Percentiles rank a stretch among this genome's conserved stretches.
These are phyloP conservation scores for Amphicarpaea edgeworthii DNA, from an alignment of 306 rosid species.

Conservation along the genomic window DNA sequence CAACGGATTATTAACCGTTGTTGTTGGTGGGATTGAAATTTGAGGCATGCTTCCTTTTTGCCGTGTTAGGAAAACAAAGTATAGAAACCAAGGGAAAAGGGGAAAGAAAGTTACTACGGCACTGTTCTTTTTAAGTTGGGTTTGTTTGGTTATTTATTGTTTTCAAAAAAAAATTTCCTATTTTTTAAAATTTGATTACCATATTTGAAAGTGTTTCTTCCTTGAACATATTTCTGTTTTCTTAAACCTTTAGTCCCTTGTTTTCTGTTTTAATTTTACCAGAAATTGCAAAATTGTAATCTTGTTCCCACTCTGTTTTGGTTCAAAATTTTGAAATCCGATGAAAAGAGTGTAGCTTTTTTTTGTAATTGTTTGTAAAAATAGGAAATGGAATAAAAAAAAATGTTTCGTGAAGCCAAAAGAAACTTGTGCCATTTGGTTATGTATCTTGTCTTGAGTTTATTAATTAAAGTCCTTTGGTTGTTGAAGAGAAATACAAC, in stretches of 20 bases:
- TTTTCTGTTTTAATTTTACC: not conserved
- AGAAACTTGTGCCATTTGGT: conserved; percentile 3
- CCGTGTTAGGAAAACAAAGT: conserved; percentile 33
- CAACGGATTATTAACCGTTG: not conserved
- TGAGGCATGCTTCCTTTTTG: not conserved
- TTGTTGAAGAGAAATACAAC: conserved; percentile 23
- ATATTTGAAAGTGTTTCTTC: not conserved
- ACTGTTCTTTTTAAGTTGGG: not conserved
- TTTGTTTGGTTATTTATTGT: not conserved
- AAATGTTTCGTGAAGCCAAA: not conserved
- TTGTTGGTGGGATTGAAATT: conserved; percentile 3
- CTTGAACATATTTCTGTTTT: not conserved
- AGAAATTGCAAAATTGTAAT: not conserved
- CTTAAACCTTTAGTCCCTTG: not conserved
- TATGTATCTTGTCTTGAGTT: conserved; percentile 6
- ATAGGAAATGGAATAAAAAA: not conserved
- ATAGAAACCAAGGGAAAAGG: not conserved
- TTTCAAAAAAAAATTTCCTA: not conserved
- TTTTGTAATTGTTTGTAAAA: not conserved
- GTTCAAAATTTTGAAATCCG: not conserved
- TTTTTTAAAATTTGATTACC: not conserved
- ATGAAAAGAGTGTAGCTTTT: not conserved
- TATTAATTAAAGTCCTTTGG: conserved; percentile 9
- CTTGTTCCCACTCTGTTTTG: not conserved
- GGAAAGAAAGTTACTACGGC: not conserved